Base-by-base conservation (phyloP, 2,329 filamentous ascomycete genomes). In the Colletotrichum orbiculare region DNA sequence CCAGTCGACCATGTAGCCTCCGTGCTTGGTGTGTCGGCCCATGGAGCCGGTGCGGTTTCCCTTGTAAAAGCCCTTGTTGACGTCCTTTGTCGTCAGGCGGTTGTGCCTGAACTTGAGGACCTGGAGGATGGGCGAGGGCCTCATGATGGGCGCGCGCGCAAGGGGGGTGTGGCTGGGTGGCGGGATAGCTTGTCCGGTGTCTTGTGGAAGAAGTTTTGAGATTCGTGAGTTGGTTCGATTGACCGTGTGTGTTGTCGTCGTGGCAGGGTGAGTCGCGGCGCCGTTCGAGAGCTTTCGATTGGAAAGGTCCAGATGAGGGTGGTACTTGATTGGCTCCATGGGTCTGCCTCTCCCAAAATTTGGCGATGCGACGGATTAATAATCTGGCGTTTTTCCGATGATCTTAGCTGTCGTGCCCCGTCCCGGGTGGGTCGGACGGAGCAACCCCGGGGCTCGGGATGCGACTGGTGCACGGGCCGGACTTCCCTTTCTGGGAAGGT, bases 31-130 rank as follows among this genome's bases (percentile, higher is more conserved):
- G 80, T 96, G 93, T 12, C 83, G 81, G 77, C 96, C 96, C 89
- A 96, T 94, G 46, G 91, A 89, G 2, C 96, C 96, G 1, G 93
- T 91, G 50, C 94, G 86, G 73, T 91, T 97, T 76, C 96, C 96
- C 85, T 98, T 98, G 88, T 99, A 99, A 87, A 90, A 99, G 71
- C 94, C 95, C 75, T 93, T 93, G 77, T 91, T 92, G 76, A 95
- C 90, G 79, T 96, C 90, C 81, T 99, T 99, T 71, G 95, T 97
- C 11, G 93, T 97, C 74, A 99, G 87, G 57, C 86, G 85, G 64
- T 94, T 83, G 74, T 95, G 93, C 78, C 89, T 87, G 73, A 93
- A 86, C 63, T 87, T 86, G 76, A 88, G 81, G 73, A 88, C 81
- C 71, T 86, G 85, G 73, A 97, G 89, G 69, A 82, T 77, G 73